Base-by-base conservation (phyloP, 1,284 basidiomycete genomes). In the Ceratobasidium sp. region DNA sequence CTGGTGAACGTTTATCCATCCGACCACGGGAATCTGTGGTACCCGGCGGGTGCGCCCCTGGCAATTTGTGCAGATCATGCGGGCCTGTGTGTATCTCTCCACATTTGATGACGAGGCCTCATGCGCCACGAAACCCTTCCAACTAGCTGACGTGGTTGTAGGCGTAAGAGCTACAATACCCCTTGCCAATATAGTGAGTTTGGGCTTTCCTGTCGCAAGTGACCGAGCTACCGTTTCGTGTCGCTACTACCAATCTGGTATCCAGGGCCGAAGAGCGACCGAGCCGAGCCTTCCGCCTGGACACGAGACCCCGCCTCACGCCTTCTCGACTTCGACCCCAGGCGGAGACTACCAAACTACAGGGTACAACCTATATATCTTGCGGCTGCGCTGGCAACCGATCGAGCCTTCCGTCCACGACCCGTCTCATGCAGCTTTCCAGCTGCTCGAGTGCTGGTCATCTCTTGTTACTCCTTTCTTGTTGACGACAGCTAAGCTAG, bases 201-300 rank as follows among this genome's bases (percentile, higher is more conserved):
- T 48, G 14, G 50, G 50, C 8, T 18, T 48, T 48, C 50, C 14
- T 16, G 10, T 53, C n/a, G 28, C 4, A 30, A 53, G 16, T 10
- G 26, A 53, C 26, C 30, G 28, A 53, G 26, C 50, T 12, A 30
- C 26, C 12, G 5, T 50, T 50, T 50, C 48, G 26, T 5, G 23
- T 53, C 21, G 50, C 26, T 12, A 28, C 26, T 53, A 4, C 48
- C 16, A 26, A 28, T 5, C 48, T 9, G 26, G 50, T 53, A 28
- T 53, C 34, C 62, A 67, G 62, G 62, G 62, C 62, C 62, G 62
- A 67, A 36, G 48, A 39, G 62, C 30, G 14, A 39, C 62, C 62
- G 62, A 67, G 46, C 62, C 39, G 46, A 53, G 48, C 26, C 48
- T 36, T 43, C 46, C 32, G 21, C 23, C 34, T 18, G 36, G 50